A percentile compares a stretch with the other conserved stretches of the same genome.
These are phyloP conservation scores for Russula sp. DNA, from an alignment of 768 basidiomycete species.

Conservation along the genomic window DNA sequence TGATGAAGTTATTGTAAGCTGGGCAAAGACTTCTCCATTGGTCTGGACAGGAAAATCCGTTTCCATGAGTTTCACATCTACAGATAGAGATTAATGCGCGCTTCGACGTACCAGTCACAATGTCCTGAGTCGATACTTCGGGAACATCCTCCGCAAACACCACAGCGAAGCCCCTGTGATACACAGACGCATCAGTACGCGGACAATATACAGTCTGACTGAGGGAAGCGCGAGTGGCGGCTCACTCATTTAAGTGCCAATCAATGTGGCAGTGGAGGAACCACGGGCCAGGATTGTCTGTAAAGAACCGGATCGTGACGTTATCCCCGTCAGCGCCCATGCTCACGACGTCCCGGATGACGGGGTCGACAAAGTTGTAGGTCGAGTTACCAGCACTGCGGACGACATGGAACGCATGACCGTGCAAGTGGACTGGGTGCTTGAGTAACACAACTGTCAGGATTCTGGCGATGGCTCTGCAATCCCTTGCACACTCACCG, in stretches of 20 bases:
- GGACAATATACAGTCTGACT: too few species aligned
- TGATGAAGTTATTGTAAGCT: not conserved
- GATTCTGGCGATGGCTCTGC: not conserved
- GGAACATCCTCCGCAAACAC: constrained; percentile 13
- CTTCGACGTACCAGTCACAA: constrained; percentile 1
- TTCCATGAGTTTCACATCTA: not conserved
- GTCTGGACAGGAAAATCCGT: not conserved
- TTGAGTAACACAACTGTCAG: not conserved
- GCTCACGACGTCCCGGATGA: constrained; percentile 40
- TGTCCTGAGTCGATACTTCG: not conserved
- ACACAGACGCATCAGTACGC: not conserved
- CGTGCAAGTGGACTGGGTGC: constrained; percentile 6
- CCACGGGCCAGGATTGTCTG: too few species aligned
- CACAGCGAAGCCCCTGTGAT: constrained; percentile 7
- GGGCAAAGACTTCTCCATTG: constrained; percentile 5
- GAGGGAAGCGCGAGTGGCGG: too few species aligned
- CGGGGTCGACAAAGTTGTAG: constrained; percentile 33
- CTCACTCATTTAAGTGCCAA: constrained; percentile 24
- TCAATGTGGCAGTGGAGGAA: constrained; percentile 25
- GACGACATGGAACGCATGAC: constrained; percentile 18
- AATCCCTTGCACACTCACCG: not conserved
- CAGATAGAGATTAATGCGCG: too few species aligned
- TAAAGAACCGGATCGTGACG: constrained; percentile 26
- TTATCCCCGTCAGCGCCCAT: constrained; percentile 14
- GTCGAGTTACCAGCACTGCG: constrained; percentile 12